A percentile compares a stretch with the other conserved stretches of the same genome.
phyloP scores from a whole-genome alignment of 164 flowering plant genomes.

The Brasenia schreberi region DNA sequence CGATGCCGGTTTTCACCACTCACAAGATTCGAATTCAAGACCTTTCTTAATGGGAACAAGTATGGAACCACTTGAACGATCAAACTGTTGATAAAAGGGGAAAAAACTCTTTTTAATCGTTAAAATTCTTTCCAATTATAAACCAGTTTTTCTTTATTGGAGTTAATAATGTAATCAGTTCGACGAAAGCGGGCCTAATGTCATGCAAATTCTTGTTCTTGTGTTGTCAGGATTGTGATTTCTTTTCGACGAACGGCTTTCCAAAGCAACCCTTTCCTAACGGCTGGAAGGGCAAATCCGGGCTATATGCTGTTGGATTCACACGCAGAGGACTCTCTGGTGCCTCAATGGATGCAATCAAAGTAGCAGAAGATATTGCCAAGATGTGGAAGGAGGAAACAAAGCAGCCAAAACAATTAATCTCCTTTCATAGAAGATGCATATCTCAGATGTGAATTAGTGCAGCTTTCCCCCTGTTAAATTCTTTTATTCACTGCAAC shows the following conservation, averaged over 20 bases:
- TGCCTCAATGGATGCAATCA: slow-evolving; percentile 45
- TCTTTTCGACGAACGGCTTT: slow-evolving; percentile 45
- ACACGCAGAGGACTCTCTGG: slow-evolving; percentile 58
- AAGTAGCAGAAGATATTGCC: slow-evolving; percentile 47
- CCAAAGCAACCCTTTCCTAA: slow-evolving; percentile 40
- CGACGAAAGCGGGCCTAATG: neutral
- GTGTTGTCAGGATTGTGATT: slow-evolving; percentile 22
- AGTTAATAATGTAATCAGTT: no score
- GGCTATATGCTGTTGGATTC: slow-evolving; percentile 61
- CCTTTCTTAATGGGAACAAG: no score
- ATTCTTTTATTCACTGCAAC: no score
- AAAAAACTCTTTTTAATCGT: no score
- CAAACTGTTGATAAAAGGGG: no score
- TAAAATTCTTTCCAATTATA: no score
- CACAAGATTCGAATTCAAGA: no score
- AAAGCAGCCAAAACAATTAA: slow-evolving; percentile 15
- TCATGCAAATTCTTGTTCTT: neutral
- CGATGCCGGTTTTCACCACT: no score
- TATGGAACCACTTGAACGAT: no score
- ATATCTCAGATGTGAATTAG: slow-evolving; percentile 33
- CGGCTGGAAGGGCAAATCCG: slow-evolving; percentile 58
- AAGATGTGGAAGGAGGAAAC: slow-evolving; percentile 25
- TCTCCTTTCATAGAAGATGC: slow-evolving; percentile 49
- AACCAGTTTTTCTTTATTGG: no score
- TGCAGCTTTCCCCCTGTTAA: no score